Conservation (phyloP, 1,284 basidiomycete species). For the Mycena sp. region DNA sequence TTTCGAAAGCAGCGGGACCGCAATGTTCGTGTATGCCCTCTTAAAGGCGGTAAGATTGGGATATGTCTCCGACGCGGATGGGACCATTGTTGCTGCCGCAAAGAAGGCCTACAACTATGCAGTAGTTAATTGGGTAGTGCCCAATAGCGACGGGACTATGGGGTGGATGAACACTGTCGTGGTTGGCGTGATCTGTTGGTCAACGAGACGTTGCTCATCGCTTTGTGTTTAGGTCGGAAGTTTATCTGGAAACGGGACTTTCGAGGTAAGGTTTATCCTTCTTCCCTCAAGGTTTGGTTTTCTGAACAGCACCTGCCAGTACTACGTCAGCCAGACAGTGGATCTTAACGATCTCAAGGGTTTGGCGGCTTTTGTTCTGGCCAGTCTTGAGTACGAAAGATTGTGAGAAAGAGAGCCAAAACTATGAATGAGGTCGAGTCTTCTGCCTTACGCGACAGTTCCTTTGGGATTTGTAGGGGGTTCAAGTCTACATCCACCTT, state of each 20-base stretch:
- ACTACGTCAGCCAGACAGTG: slow-evolving; percentile 51
- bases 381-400: slow-evolving; percentile 55
- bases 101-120: slow-evolving; percentile 56
- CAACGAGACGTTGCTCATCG: background rate
- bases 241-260: slow-evolving; percentile 49
- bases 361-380: slow-evolving; percentile 56
- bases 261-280: slow-evolving; percentile 43
- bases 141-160: slow-evolving; percentile 55
- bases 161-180: slow-evolving; percentile 54
- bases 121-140: slow-evolving; percentile 50
- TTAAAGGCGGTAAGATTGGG: slow-evolving; percentile 55
- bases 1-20: slow-evolving; percentile 57
- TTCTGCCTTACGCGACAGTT: no score
- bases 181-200: slow-evolving; percentile 36
- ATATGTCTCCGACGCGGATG: slow-evolving; percentile 50
- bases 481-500: no score
- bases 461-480: no score
- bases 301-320: slow-evolving; percentile 38
- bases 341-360: slow-evolving; percentile 58
- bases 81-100: slow-evolving; percentile 48
- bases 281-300: background rate
- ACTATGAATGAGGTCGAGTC: no score
- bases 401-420: slow-evolving; percentile 27
- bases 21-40: slow-evolving; percentile 59
- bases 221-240: slow-evolving; percentile 51